Evolutionary conservation across 441 rosid genomes (phyloP), one percentile per base, ranked within the genome.

Genomic region (Kokia cookei): DNA sequence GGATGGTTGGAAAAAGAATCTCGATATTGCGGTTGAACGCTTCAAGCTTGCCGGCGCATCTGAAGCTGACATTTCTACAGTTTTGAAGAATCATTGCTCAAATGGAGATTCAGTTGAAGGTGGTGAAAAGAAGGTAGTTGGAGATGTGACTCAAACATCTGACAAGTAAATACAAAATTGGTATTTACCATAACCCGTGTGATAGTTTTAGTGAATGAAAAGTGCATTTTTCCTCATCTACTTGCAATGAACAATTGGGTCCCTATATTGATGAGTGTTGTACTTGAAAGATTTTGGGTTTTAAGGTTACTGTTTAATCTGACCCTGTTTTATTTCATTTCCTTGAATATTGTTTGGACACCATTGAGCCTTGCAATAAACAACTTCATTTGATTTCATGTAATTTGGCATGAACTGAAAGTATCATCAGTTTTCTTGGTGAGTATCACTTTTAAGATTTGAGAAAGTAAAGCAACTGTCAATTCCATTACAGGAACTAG

Each of bases 1-100:
- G 74, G 82, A 70, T 53, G 91, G 93, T 60, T 95, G 98, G 98
- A 84, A 91, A 80, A 84, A 87, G 55, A 89, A 88, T 64, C 89
- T 95, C 2, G 94, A 89, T 70, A 79, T 86, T 29, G 96, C 99
- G 0, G 90, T 89, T 61, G 93, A 90, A 75, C 91, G 95, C 65
- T 95, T 91, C 71, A 86, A 84, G 81, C 97, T 91, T 66, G 99
- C 98, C 1, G 97, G 97, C 75, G 98, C 97, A 65, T 91, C 99
- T n/a, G 97, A 91, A 78, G 69, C 86, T 17, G 96, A 95, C 74
- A 89, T 95, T 74, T 81, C 93, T 5, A 84, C 70, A 71, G 91
- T 90, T 73, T 57, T 87, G 77, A 90, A 90, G 85, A 90, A 88
- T 79, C 94, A 90, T 80, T 87, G 82, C 80, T 84, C 94, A 24